A percentile compares a stretch with the other conserved stretches of the same genome.
These are phyloP conservation scores for Rubia peregrina DNA, from an alignment of 305 asterid species.

Conservation along the genomic window DNA sequence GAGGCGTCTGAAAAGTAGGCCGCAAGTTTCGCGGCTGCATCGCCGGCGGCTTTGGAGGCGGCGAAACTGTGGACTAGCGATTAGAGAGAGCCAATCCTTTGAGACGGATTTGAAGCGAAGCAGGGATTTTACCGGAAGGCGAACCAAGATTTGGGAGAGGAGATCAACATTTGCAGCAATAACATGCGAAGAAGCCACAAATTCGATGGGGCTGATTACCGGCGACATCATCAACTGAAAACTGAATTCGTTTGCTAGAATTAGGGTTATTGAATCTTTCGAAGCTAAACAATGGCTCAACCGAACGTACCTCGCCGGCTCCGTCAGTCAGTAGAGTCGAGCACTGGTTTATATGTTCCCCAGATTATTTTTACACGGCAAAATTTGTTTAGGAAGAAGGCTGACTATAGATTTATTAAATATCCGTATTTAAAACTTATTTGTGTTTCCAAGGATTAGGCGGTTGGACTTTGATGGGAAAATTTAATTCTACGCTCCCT, in stretches of 20 bases:
- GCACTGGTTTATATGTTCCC: too few relatives aligned
- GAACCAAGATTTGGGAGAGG: not conserved
- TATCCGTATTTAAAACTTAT: too few relatives aligned
- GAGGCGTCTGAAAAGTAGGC: not conserved
- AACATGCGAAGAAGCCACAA: not conserved
- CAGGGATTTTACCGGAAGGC: not conserved
- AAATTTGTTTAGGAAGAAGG: too few relatives aligned
- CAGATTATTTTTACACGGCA: too few relatives aligned
- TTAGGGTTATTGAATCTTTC: too few relatives aligned
- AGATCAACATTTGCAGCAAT: not conserved
- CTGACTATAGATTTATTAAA: too few relatives aligned
- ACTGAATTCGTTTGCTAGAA: not conserved
- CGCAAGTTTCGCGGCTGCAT: not conserved
- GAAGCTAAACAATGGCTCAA: too few relatives aligned
- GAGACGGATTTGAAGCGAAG: not conserved
- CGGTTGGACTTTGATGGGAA: too few relatives aligned
- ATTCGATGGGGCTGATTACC: not conserved
- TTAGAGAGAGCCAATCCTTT: not conserved
- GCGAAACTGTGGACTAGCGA: not conserved
- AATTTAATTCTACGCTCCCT: too few relatives aligned
- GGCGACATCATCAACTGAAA: not conserved
- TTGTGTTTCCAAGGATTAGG: too few relatives aligned
- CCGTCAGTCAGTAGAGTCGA: too few relatives aligned
- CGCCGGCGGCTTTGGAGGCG: not conserved
- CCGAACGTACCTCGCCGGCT: too few relatives aligned